Base-by-base conservation (phyloP, 306 rosid species). In the Acacia melanoxylon region DNA sequence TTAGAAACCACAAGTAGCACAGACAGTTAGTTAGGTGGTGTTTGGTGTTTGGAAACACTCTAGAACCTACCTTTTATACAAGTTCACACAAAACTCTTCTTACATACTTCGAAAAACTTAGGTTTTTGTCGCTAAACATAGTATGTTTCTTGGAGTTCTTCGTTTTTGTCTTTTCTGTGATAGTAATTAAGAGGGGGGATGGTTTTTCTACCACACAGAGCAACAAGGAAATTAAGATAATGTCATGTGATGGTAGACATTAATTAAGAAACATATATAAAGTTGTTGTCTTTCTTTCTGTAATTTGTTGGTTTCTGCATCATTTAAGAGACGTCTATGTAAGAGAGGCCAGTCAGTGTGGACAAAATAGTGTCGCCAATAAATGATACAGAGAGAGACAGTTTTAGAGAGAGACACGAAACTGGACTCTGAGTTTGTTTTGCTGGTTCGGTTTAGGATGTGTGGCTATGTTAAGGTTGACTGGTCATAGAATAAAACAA, bases 1-100 rank as follows among this genome's bases (percentile, higher is more conserved):
- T 79, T 73, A 10, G 82, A 86, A 81, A 67, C 77, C 46, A 67
- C 81, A n/a, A 40, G 80, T 15, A 78, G 76, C 80, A 52, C 84
- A 40, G 54, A n/a, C 66, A 73, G 51, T 8, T 68, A 16, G 40
- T 16, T 62, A 12, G 40, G n/a, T n/a, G n/a, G n/a, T n/a, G n/a
- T n/a, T n/a, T n/a, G n/a, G n/a, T n/a, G n/a, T n/a, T n/a, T n/a
- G n/a, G n/a, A n/a, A n/a, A n/a, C n/a, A n/a, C n/a, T n/a, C n/a
- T n/a, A n/a, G n/a, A n/a, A n/a, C n/a, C n/a, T n/a, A n/a, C n/a
- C n/a, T n/a, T n/a, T n/a, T n/a, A n/a, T n/a, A n/a, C n/a, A n/a
- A n/a, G n/a, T n/a, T n/a, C n/a, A n/a, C n/a, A n/a, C n/a, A n/a
- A n/a, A n/a, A n/a, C n/a, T n/a, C n/a, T n/a, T n/a, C n/a, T n/a